Base-by-base conservation (phyloP, 129 eudicot species). In the Artemisia tridentata region DNA sequence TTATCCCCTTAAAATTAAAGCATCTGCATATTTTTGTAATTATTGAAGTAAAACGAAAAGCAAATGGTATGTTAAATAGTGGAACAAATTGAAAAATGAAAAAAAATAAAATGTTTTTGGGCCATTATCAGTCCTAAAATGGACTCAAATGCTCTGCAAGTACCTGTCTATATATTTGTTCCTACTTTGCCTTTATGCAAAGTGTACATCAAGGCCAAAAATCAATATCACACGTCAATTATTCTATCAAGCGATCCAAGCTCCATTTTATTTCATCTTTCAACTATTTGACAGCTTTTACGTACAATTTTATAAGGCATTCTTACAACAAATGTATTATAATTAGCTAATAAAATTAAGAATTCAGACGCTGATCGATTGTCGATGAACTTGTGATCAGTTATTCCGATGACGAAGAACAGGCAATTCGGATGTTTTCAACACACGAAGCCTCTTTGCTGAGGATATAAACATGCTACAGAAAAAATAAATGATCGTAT, bases 391-490 rank as follows among this genome's bases (percentile, higher is more conserved):
- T 38, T 34, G 21, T 43, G 23, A 16, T 78, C 67, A 70, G 10
- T 48, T 52, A 23, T 57, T 23, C 80, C 59, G 43, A 75, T 82
- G 73, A 52, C 50, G 50, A 25, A 70, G 67, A 50, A 45, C 75
- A 29, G 86, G 68, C 6, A 92, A 82, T 1, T 86, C 91, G 34
- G 91, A 89, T 68, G 83, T 92, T 77, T 86, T 92, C 90, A 92
- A 63, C 57, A 92, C 96, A 0, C 96, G 96, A 18, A 92, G 85
- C 83, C 95, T 86, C 86, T 92, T 92, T 63, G 88, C 98, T 0
- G 86, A 86, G 14, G 88, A 84, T 58, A 92, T 80, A 72, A 92
- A 92, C 98, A 92, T 92, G 79, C 98, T 92, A 75, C 81, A 75
- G 49, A 34, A 75, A 25, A 54, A 15, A 51, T 7, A 51, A 5